Conservation (phyloP, 2,329 filamentous ascomycete species). For the Pseudopyrenochaeta lycopersici region DNA sequence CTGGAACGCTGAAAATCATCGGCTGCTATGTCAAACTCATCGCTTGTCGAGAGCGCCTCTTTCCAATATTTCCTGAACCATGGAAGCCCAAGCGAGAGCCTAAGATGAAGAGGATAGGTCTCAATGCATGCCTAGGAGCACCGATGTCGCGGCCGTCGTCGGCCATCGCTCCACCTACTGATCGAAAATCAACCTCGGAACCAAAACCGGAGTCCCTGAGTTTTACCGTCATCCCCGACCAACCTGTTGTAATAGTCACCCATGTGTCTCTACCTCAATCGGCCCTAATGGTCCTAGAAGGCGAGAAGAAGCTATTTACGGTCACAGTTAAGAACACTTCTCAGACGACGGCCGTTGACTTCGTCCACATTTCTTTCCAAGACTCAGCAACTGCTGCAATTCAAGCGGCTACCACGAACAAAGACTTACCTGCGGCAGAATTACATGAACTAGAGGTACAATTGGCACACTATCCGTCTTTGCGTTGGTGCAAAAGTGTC, state of each 20-base stretch:
- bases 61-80: conserved; percentile 80
- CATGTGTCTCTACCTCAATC: conserved; percentile 82
- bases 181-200: conserved; percentile 30
- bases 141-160: conserved; percentile 56
- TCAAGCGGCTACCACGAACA: conserved; percentile 76
- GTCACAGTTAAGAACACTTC: conserved; percentile 85
- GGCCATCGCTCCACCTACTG: conserved; percentile 33
- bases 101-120: conserved; percentile 80
- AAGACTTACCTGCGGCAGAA: conserved; percentile 80
- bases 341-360: conserved; percentile 74
- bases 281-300: conserved; percentile 91
- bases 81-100: conserved; percentile 75
- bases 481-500: conserved; percentile 58
- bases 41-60: conserved; percentile 82
- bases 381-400: conserved; percentile 85
- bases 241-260: conserved; percentile 80
- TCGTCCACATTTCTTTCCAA: conserved; percentile 87
- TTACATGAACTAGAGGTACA: conserved; percentile 87
- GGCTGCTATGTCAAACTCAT: conserved; percentile 82
- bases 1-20: conserved; percentile 76
- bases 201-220: conserved; percentile 58
- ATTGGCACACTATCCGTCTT: conserved; percentile 74
- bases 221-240: conserved; percentile 79
- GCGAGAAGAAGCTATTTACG: conserved; percentile 79
- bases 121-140: conserved; percentile 58